Evolutionary conservation across 2,329 filamentous ascomycete species (phyloP).

Genomic region (Meredithiella fracta): DNA sequence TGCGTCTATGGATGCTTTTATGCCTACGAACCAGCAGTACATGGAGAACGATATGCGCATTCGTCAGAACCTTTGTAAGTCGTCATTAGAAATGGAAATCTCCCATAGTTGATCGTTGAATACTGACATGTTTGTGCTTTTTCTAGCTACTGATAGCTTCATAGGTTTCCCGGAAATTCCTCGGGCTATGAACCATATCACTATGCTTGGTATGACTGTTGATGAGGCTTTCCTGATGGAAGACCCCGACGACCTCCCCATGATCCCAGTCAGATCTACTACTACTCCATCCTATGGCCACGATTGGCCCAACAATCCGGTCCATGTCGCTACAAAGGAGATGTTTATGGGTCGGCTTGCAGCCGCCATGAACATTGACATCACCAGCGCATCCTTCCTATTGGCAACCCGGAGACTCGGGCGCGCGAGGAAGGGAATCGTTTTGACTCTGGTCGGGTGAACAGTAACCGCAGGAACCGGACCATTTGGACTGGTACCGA

Average conservation of each 20-base stretch:
- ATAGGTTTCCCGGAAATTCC: background rate
- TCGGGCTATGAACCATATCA: constrained; percentile 2
- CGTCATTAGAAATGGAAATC: background rate
- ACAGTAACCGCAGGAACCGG: constrained; percentile 16
- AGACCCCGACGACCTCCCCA: constrained; percentile 40
- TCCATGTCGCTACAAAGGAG: constrained; percentile 42
- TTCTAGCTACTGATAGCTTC: no score
- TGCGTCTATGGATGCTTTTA: constrained; percentile 11
- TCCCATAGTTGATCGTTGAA: no score
- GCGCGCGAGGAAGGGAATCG: constrained; percentile 20
- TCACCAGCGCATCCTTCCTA: constrained; percentile 45
- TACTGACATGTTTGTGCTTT: no score
- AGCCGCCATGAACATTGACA: constrained; percentile 64
- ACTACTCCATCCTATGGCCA: constrained; percentile 39
- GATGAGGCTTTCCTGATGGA: constrained; percentile 33
- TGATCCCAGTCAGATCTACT: constrained; percentile 18
- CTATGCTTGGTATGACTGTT: constrained; percentile 12
- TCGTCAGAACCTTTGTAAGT: constrained; percentile 8
- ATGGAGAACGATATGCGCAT: constrained; percentile 2
- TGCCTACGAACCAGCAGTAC: constrained; percentile 8
- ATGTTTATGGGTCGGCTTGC: constrained; percentile 62
- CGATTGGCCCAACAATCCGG: constrained; percentile 29
- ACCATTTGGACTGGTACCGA: constrained; percentile 28
- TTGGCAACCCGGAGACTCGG: constrained; percentile 19
- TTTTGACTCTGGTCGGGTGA: constrained; percentile 9